Evolutionary conservation across 306 rosid species (phyloP).

Genomic region (Medicago arabica): DNA sequence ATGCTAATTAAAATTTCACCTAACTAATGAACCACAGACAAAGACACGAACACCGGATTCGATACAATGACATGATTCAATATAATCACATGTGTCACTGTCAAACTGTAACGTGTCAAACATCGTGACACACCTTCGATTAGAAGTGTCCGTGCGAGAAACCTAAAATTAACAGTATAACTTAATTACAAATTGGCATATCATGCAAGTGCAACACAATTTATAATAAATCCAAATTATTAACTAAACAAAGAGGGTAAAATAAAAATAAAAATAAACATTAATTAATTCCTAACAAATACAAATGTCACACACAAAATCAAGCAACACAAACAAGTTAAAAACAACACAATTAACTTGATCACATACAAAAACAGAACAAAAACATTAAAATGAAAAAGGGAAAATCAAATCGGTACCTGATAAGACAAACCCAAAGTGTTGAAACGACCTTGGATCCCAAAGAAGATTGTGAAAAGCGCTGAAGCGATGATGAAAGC

Average conservation of each 20-base stretch:
- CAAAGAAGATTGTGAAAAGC: constrained; percentile 83
- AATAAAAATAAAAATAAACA: neutral
- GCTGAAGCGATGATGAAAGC: constrained; percentile 70
- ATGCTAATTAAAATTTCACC: constrained; percentile 2
- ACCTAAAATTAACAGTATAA: neutral
- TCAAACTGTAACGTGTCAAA: too few species aligned
- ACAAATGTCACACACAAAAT: constrained; percentile 18
- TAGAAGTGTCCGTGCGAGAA: too few species aligned
- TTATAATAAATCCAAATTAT: constrained; percentile 32
- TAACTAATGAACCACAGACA: too few species aligned
- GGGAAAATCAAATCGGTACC: constrained; percentile 48
- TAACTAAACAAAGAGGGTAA: neutral
- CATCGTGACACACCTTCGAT: too few species aligned
- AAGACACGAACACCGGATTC: too few species aligned
- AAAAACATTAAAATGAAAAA: neutral
- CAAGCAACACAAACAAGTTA: constrained; percentile 30
- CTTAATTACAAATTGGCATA: constrained; percentile 7
- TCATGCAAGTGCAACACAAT: constrained; percentile 19
- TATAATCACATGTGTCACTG: too few species aligned
- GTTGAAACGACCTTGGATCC: constrained; percentile 87
- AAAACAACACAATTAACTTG: constrained; percentile 5
- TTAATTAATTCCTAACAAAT: neutral
- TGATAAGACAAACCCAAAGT: constrained; percentile 85
- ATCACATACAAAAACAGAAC: neutral
- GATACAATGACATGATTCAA: too few species aligned